These are phyloP conservation scores for Yarrowia keelungensis DNA, from an alignment of 805 yeast genomes.

Conservation along the genomic window DNA sequence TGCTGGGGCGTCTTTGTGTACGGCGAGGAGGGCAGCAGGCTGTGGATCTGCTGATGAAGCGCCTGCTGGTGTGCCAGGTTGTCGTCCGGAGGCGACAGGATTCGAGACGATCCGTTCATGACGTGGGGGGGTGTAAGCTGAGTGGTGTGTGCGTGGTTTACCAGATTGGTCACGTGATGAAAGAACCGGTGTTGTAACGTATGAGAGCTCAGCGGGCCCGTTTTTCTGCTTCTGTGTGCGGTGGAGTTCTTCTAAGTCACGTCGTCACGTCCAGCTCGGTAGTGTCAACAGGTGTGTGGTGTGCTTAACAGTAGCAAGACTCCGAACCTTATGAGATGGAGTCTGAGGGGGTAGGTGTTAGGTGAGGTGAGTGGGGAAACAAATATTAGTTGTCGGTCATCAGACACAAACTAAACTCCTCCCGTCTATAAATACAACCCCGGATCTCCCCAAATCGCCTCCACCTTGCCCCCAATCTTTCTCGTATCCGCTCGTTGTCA, in stretches of 20 bases:
- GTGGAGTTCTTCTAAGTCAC: too few relatives aligned
- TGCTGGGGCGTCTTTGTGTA: not conserved
- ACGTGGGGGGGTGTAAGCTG: not conserved
- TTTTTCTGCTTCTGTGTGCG: too few relatives aligned
- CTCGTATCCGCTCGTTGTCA: slow-evolving; percentile 7
- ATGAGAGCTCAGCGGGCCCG: too few relatives aligned
- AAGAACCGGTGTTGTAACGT: too few relatives aligned
- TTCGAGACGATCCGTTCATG: slow-evolving; percentile 25
- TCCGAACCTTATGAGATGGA: slow-evolving; percentile 19
- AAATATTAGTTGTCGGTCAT: too few relatives aligned
- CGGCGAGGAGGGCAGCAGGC: slow-evolving; percentile 21
- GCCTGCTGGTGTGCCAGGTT: slow-evolving; percentile 22
- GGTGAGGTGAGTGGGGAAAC: not conserved
- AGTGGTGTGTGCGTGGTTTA: not conserved
- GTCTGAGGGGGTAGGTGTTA: too few relatives aligned
- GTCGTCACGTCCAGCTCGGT: not conserved
- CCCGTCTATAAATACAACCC: too few relatives aligned
- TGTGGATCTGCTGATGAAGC: slow-evolving; percentile 29
- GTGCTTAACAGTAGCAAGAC: slow-evolving; percentile 29
- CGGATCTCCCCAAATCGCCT: too few relatives aligned
- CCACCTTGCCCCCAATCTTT: not conserved
- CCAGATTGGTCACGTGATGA: too few relatives aligned
- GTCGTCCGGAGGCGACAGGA: slow-evolving; percentile 24
- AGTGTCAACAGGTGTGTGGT: slow-evolving; percentile 23
- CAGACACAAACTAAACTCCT: too few relatives aligned